Base-by-base conservation (phyloP, 257 asterid species). In the Ajuga chamaepitys region DNA sequence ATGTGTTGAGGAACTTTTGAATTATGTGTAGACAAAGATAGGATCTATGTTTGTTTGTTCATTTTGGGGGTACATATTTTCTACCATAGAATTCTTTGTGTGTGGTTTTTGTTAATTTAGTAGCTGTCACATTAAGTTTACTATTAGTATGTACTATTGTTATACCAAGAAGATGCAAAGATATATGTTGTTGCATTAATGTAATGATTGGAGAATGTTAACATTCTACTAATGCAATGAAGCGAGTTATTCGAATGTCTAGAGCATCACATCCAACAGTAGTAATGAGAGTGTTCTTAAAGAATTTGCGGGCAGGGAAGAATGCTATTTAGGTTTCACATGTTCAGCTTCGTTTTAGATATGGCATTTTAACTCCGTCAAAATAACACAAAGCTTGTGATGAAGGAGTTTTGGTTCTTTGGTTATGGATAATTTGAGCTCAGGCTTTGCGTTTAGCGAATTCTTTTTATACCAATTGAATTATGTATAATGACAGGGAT, bases 401-500 rank as follows among this genome's bases (percentile, higher is more conserved):
- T 22, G 18, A 26, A 9, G 10, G 38, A 28, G 18, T 18, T 28
- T 54, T 67, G 47, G 30, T 50, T 34, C 40, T 17, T 17, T 21
- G 11, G 44, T 35, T 58, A 14, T 28, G 34, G 42, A 62, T 56
- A 20, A n/a, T 25, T 58, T 50, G 58, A 56, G 37, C 44, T 35
- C 24, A 54, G 26, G 37, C 57, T 42, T 67, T 66, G 59, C 46
- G 51, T 61, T 61, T 4, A n/a, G 22, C 66, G n/a, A n/a, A 16
- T 20, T 48, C 46, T 66, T 7, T 10, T 25, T 40, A 45, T 73
- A 14, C 59, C 38, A 22, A 58, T 64, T 75, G 56, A 25, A 48
- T 37, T 9, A 58, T 47, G 62, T 10, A 17, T 68, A 20, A 60
- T 68, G 71, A 25, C 87, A 92, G 98, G 98, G 62, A 85, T 93